Evolutionary conservation across 1,284 basidiomycete genomes (phyloP).

Genomic region (Tilletia walkeri): DNA sequence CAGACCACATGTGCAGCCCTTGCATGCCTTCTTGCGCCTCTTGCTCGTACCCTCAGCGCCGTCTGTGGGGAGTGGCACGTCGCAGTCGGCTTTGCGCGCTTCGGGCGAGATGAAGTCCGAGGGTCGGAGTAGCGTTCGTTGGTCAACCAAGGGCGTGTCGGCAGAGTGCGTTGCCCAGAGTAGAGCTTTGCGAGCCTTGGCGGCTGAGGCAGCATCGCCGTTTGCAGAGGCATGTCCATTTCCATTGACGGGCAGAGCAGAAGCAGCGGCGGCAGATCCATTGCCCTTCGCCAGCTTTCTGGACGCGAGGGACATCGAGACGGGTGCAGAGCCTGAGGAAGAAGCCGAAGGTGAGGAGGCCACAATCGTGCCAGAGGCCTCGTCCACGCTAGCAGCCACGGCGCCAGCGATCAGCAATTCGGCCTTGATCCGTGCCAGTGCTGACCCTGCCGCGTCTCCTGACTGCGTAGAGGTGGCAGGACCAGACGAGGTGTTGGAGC

Average conservation of each 20-base stretch:
- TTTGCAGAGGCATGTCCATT: neutral
- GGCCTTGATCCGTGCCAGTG: neutral
- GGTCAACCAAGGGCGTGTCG: slow-evolving; percentile 34
- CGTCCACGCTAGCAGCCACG: neutral
- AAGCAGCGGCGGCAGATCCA: neutral
- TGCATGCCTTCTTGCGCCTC: slow-evolving; percentile 51
- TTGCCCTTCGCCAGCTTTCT: neutral
- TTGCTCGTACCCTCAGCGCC: slow-evolving; percentile 36
- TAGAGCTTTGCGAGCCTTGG: slow-evolving; percentile 38
- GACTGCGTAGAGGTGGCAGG: neutral
- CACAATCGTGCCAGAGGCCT: neutral
- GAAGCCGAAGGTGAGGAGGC: neutral
- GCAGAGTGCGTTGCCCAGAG: slow-evolving; percentile 49
- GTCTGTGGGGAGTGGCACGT: slow-evolving; percentile 26
- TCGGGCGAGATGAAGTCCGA: slow-evolving; percentile 37
- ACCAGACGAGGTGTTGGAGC: neutral
- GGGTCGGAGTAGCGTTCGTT: slow-evolving; percentile 39
- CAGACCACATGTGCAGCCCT: slow-evolving; percentile 54
- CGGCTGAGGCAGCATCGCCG: slow-evolving; percentile 24
- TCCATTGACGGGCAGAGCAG: neutral
- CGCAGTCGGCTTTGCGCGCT: slow-evolving; percentile 49
- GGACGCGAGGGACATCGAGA: neutral
- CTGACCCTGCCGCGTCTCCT: neutral
- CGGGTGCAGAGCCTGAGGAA: neutral
- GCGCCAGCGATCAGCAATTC: slow-evolving; percentile 15